Base-by-base conservation (phyloP, 148 eudicot species). In the Rhododendron williamsianum region DNA sequence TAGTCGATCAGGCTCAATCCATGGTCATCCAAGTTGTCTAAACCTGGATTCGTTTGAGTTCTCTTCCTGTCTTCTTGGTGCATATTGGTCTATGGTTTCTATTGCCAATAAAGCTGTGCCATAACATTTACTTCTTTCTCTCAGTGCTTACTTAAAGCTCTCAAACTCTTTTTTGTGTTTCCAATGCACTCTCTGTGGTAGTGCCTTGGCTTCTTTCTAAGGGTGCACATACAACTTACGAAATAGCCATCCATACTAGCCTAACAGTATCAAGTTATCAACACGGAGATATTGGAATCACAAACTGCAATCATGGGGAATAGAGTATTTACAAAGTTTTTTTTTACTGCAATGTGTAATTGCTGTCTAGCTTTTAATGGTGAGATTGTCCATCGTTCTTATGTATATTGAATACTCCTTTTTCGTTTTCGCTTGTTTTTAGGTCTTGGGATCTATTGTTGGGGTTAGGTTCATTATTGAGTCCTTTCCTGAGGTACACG, bases 361-460 rank as follows among this genome's bases (percentile, higher is more conserved):
- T 21, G 49, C 7, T 15, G n/a, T 85, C 36, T 16, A 25, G 25
- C 27, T 16, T 60, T 58, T 27, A n/a, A 25, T 27, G 4, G 35
- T 18, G 4, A 19, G 74, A 52, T 16, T 46, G 43, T 7, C 48
- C 27, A 9, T 85, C 23, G 7, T 8, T 36, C 21, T 73, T 16
- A 74, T 38, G 78, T 36, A 36, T 6, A 6, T 19, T 49, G 78
- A 4, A 16, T 6, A 36, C 10, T 49, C 30, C 23, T 87, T 58
- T 60, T 78, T 81, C 35, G 12, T 77, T 77, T 41, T 82, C 21
- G 4, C 15, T 46, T 35, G n/a, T 43, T 87, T 87, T 82, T 79
- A 96, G 99, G 96, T 93, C 1, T 63, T 95, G 87, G 99, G 99
- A 85, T 90, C 99, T 69, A 90, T 96, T 16, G 72, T 87, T 52